A percentile compares a stretch with the other conserved stretches of the same genome.
Evolutionary conservation across 495 filamentous ascomycete genomes (phyloP).

Genomic region (Penicillium steckii): DNA sequence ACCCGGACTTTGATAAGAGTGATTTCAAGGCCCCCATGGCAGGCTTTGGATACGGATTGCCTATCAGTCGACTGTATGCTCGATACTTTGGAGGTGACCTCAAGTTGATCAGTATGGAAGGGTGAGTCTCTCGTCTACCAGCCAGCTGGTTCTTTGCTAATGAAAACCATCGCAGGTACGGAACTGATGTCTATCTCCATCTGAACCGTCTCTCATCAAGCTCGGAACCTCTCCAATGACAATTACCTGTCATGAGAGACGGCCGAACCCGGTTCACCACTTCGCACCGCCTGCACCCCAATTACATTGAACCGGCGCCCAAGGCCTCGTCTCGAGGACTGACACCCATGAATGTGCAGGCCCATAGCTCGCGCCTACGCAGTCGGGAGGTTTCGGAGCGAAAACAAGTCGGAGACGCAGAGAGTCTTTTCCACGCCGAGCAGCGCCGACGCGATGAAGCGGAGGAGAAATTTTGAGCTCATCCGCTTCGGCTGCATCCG

Average conservation of each 20-base stretch:
- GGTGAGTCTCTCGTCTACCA: slow-evolving; percentile 59
- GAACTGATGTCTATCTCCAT: slow-evolving; percentile 97
- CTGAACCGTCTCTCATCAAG: slow-evolving; percentile 93
- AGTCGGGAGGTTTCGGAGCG: slow-evolving; percentile 76
- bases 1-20: slow-evolving; percentile 97
- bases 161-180: slow-evolving; percentile 66
- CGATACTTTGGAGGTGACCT: slow-evolving; percentile 96
- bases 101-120: slow-evolving; percentile 99
- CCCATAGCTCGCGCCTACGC: slow-evolving; percentile 48
- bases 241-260: slow-evolving; percentile 95
- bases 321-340: slow-evolving; percentile 72
- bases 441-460: slow-evolving; percentile 21
- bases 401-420: slow-evolving; percentile 84
- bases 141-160: neutral
- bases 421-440: slow-evolving; percentile 50
- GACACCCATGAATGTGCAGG: slow-evolving; percentile 68
- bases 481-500: neutral
- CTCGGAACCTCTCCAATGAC: slow-evolving; percentile 96
- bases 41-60: slow-evolving; percentile 93
- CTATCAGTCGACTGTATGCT: slow-evolving; percentile 90
- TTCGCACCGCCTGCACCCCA: slow-evolving; percentile 45
- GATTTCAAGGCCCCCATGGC: slow-evolving; percentile 99
- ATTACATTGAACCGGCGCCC: slow-evolving; percentile 38
- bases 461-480: slow-evolving; percentile 18
- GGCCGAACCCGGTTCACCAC: slow-evolving; percentile 49